Evolutionary conservation across 768 basidiomycete genomes (phyloP).

Genomic region (Kwoniella sp.): DNA sequence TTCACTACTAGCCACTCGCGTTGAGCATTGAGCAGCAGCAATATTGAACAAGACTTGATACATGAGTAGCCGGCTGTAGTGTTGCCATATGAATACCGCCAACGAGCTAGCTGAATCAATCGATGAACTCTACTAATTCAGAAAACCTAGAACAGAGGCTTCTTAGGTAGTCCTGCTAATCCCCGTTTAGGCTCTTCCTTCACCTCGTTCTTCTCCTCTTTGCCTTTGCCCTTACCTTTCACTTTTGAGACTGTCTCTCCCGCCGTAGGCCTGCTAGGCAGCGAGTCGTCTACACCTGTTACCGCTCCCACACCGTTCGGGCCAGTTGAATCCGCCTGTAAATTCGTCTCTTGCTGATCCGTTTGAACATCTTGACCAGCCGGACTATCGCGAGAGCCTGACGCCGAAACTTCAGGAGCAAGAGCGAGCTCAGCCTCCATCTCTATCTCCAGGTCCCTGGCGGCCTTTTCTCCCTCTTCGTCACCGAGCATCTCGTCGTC

Average conservation of each 20-base stretch:
- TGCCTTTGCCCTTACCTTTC: neutral
- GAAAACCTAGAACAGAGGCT: slow-evolving; percentile 31
- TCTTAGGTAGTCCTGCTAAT: slow-evolving; percentile 43
- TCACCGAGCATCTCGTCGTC: slow-evolving; percentile 21
- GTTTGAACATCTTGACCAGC: neutral
- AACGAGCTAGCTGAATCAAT: too few species aligned
- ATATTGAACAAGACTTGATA: too few species aligned
- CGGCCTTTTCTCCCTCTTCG: slow-evolving; percentile 33
- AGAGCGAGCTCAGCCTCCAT: slow-evolving; percentile 12
- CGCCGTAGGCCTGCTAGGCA: neutral
- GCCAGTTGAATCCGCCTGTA: neutral
- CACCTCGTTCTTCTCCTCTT: slow-evolving; percentile 1
- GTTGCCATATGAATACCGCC: too few species aligned
- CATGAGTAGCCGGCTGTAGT: too few species aligned
- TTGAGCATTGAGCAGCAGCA: too few species aligned
- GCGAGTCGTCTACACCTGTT: neutral
- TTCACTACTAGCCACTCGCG: too few species aligned
- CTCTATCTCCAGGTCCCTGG: slow-evolving; percentile 43
- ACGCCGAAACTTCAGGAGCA: neutral
- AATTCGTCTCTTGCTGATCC: neutral
- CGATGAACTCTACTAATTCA: too few species aligned
- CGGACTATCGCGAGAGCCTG: neutral
- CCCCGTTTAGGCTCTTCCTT: slow-evolving; percentile 14
- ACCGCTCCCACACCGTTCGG: neutral
- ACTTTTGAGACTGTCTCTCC: neutral